Evolutionary conservation across 768 basidiomycete species (phyloP).

Genomic region (Phaeotremella fagi): DNA sequence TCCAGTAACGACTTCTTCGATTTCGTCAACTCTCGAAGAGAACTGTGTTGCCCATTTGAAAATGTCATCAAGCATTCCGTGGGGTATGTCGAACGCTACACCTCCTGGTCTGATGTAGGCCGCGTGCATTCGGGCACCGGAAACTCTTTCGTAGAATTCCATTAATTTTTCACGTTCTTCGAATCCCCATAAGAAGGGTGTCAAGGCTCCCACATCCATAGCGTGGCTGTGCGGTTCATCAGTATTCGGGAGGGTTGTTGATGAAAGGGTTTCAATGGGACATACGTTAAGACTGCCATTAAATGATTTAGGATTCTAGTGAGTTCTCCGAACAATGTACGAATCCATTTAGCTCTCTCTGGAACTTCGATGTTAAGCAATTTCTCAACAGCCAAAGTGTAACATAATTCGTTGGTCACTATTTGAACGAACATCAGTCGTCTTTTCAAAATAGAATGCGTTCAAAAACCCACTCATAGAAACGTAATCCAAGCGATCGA

Average conservation of each 20-base stretch:
- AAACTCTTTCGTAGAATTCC: constrained; percentile 99
- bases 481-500: constrained; percentile 97
- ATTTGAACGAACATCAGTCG: background rate
- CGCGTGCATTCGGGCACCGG: constrained; percentile 91
- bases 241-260: background rate
- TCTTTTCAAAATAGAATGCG: background rate
- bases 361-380: constrained; percentile 95
- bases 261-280: background rate
- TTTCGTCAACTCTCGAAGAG: constrained; percentile 81
- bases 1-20: constrained; percentile 94
- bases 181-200: constrained; percentile 99
- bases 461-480: constrained; percentile 80
- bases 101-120: constrained; percentile 98
- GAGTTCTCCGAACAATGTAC: constrained; percentile 93
- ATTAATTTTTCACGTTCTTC: constrained; percentile 99
- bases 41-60: constrained; percentile 98
- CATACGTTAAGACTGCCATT: constrained; percentile 83
- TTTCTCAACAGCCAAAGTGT: constrained; percentile 95
- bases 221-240: constrained; percentile 49
- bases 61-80: constrained; percentile 97
- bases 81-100: constrained; percentile 94
- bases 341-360: constrained; percentile 96
- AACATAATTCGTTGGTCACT: constrained; percentile 99
- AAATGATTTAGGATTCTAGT: constrained; percentile 93
- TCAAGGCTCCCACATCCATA: constrained; percentile 87